Base-by-base conservation (phyloP, 2,329 filamentous ascomycete species). In the Allantophomopsis lycopodina region DNA sequence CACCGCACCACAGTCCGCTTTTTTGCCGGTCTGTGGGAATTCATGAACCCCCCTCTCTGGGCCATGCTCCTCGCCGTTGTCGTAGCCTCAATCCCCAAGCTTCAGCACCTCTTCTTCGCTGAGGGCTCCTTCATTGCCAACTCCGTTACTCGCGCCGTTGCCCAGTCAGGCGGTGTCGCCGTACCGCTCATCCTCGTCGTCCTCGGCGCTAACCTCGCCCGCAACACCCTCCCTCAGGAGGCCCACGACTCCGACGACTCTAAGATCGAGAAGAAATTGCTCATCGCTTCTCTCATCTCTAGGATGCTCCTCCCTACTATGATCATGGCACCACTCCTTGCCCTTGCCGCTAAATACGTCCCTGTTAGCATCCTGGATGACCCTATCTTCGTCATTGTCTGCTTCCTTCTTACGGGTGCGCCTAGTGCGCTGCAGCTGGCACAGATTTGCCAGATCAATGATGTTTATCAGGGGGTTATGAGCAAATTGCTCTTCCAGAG, bases 31-130 rank as follows among this genome's bases (percentile, higher is more conserved):
- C 57, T 88, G 11, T 91, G 83, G 83, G 82, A 83, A 36, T 94
- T 95, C 59, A 96, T 98, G 89, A 96, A 96, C 60, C 89, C 91
- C 33, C 91, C 91, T 1, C 76, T 98, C 18, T 96, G 88, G 87
- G 88, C 91, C 21, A 96, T 98, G 91, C 65, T 96, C 28, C 66
- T 79, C 32, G 85, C 91, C n/a, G 79, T 96, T 35, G 63, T 94
- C 38, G 83, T 98, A 5, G 91, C 91, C 2, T 94, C 87, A 1
- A 74, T 95, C 5, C 91, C 91, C 0, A 55, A 66, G 1, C 71
- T 98, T 7, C 89, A 98, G 58, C 66, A 70, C 32, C 63, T 91
- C 14, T 95, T 98, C 65, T 98, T 96, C 61, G 70, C 79, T 39
- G 77, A 87, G 31, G 89, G 84, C 14, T 87, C 87, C 0, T 94